These are phyloP conservation scores for Pseudogymnoascus sp. DNA, from an alignment of 2,329 filamentous ascomycete species.

Conservation along the genomic window DNA sequence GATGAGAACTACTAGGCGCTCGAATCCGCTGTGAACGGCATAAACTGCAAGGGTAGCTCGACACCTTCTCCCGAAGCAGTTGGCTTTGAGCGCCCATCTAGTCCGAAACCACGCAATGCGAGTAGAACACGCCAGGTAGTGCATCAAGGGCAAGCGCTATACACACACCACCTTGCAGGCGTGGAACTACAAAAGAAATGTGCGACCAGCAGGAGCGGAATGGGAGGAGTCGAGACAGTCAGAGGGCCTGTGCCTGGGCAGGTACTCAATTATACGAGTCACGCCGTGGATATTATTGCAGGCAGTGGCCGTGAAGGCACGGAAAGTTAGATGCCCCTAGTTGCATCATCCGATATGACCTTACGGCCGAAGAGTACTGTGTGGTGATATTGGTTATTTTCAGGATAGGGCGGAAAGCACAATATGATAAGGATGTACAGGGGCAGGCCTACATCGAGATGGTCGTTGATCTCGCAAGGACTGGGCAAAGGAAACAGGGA, in stretches of 20 bases:
- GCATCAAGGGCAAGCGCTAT: neutral
- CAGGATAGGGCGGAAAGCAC: neutral
- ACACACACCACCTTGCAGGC: neutral
- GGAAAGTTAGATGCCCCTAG: neutral
- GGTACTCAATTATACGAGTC: neutral
- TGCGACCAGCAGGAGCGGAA: neutral
- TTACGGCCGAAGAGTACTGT: neutral
- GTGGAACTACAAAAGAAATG: neutral
- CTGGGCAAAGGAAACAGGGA: neutral
- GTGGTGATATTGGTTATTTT: neutral
- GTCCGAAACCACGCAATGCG: conserved; percentile 9
- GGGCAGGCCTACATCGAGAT: neutral
- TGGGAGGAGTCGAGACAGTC: neutral
- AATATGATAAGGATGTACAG: neutral
- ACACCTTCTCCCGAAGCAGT: neutral
- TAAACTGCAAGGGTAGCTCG: neutral
- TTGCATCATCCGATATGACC: neutral
- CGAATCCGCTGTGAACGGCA: neutral
- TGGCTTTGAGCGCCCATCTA: neutral
- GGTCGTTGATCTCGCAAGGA: neutral
- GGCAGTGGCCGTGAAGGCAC: neutral
- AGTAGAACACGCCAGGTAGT: neutral
- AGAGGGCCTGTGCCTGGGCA: neutral
- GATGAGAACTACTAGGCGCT: neutral
- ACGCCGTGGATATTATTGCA: neutral